Evolutionary conservation across 208 protist genomes (phyloP).

Genomic region (Giardia muris): DNA sequence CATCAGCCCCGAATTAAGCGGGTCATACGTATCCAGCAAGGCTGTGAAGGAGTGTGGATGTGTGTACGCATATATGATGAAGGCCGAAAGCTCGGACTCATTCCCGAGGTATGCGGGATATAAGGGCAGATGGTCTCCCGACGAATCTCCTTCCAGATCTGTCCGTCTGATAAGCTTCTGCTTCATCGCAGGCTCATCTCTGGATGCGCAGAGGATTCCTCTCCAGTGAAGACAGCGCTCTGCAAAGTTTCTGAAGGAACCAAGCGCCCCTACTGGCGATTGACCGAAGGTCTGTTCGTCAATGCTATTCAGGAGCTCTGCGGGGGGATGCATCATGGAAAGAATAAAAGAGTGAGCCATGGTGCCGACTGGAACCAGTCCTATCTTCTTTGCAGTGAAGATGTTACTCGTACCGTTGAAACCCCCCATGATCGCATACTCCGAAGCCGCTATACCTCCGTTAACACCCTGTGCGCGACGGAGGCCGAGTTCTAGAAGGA

Average conservation of each 20-base stretch:
- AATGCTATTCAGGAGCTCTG: background rate
- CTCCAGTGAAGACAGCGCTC: background rate
- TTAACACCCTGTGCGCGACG: conserved; percentile 64
- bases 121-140: background rate
- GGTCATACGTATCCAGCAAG: conserved; percentile 69
- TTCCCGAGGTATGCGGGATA: conserved; percentile 2
- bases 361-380: conserved; percentile 44
- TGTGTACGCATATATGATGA: conserved; percentile 26
- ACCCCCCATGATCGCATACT: conserved; percentile 63
- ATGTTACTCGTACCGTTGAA: conserved; percentile 64
- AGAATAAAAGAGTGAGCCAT: conserved; percentile 14
- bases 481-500: conserved; percentile 68
- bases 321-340: background rate
- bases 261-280: background rate
- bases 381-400: conserved; percentile 55
- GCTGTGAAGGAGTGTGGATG: conserved; percentile 55
- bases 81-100: background rate
- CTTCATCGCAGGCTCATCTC: background rate
- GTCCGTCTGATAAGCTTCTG: background rate
- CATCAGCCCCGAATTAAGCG: conserved; percentile 45
- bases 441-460: conserved; percentile 60
- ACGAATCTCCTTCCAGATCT: background rate
- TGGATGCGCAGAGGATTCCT: background rate
- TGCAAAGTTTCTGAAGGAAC: background rate
- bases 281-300: background rate